Percentiles rank a stretch among this genome's conserved stretches.
These are phyloP conservation scores for Chrysosporium queenslandicum DNA, from an alignment of 2,329 filamentous ascomycete genomes.

Conservation along the genomic window DNA sequence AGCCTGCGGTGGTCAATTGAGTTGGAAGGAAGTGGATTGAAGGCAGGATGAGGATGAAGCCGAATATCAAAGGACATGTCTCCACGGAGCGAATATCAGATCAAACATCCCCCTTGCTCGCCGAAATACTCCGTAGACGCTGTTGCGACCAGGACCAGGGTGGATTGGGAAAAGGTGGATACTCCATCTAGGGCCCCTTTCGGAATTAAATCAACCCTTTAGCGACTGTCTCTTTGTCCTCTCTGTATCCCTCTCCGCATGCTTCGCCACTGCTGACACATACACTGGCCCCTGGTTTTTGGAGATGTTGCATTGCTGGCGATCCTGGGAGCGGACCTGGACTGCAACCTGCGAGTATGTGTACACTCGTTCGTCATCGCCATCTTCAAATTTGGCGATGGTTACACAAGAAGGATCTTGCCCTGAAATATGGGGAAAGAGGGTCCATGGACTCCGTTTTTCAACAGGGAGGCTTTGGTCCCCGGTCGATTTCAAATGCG, in stretches of 20 bases:
- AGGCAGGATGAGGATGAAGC: too few species aligned
- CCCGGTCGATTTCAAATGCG: background rate
- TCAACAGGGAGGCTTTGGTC: background rate
- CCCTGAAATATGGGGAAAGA: background rate
- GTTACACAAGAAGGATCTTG: background rate
- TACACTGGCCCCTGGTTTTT: background rate
- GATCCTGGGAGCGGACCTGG: background rate
- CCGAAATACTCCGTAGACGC: conserved; percentile 1
- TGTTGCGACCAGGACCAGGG: background rate
- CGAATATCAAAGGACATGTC: too few species aligned
- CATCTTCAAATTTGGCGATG: background rate
- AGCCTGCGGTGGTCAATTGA: too few species aligned
- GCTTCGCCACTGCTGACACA: too few species aligned
- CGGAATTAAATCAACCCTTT: background rate
- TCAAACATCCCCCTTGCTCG: background rate
- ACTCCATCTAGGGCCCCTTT: background rate
- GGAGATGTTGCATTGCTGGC: background rate
- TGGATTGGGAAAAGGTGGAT: background rate
- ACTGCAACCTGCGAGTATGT: too few species aligned
- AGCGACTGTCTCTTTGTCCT: background rate
- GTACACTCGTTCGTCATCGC: too few species aligned
- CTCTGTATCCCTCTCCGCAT: background rate
- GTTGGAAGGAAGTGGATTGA: too few species aligned
- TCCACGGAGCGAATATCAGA: too few species aligned
- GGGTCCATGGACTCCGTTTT: background rate